Evolutionary conservation across 495 filamentous ascomycete genomes (phyloP).

Genomic region (Corynascus novoguineensis): DNA sequence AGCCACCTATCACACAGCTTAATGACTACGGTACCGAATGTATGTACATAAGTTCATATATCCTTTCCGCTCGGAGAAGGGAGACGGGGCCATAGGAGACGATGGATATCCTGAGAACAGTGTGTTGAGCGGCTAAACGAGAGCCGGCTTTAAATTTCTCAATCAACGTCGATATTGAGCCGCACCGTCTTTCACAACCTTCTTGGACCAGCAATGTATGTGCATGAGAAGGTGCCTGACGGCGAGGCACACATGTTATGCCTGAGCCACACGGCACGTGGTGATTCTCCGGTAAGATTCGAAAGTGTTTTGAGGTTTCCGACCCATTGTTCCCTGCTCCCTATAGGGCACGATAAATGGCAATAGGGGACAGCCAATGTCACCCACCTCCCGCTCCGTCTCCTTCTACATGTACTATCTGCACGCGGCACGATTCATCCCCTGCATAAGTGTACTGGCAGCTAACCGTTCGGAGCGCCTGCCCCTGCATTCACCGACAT

Average conservation of each 20-base stretch:
- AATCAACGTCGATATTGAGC: constrained; percentile 21
- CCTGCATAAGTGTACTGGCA: constrained; percentile 5
- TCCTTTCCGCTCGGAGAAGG: too few species aligned
- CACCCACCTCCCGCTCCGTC: neutral
- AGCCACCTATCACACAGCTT: too few species aligned
- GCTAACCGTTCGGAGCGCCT: neutral
- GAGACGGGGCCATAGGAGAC: neutral
- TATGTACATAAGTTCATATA: too few species aligned
- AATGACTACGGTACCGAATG: too few species aligned
- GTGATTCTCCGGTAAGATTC: constrained; percentile 10
- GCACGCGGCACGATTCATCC: neutral
- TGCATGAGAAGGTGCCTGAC: constrained; percentile 8
- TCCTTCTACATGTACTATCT: too few species aligned
- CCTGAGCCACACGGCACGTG: constrained; percentile 8
- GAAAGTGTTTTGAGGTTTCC: constrained; percentile 18
- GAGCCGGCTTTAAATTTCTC: neutral
- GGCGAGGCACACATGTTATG: neutral
- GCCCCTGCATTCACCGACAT: constrained; percentile 5
- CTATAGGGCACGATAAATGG: constrained; percentile 1
- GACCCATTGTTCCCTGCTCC: constrained; percentile 6
- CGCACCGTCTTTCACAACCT: neutral
- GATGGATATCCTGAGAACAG: neutral
- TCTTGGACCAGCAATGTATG: neutral
- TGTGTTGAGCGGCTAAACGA: constrained; percentile 20
- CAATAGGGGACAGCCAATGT: constrained; percentile 1